These are phyloP conservation scores for Entomophthora muscae DNA, from an alignment of 371 early-diverging fungal genomes.

Conservation along the genomic window DNA sequence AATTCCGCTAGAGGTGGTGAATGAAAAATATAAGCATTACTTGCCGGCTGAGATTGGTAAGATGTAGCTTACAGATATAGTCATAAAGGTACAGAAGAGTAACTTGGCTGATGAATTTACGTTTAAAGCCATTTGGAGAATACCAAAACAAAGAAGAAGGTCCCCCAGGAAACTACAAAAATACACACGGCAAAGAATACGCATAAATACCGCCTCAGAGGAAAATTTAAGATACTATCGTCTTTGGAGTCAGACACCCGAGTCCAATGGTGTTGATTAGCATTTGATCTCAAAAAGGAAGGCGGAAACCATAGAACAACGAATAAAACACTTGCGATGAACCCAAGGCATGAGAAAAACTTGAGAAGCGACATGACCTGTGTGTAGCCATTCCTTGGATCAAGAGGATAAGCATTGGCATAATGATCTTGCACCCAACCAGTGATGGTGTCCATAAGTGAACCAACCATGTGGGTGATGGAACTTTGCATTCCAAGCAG, in stretches of 20 bases:
- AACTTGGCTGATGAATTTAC: no score
- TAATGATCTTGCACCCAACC: slow-evolving; percentile 6
- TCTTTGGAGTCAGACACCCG: background rate
- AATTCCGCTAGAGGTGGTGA: no score
- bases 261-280: background rate
- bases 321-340: background rate
- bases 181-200: background rate
- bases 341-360: background rate
- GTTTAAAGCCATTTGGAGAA: no score
- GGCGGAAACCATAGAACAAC: background rate
- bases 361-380: background rate
- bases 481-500: slow-evolving; percentile 4
- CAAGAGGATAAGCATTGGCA: background rate
- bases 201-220: background rate
- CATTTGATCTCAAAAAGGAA: background rate
- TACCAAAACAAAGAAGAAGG: background rate
- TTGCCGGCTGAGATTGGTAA: no score
- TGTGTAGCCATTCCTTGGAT: background rate
- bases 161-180: background rate
- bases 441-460: background rate
- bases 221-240: background rate
- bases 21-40: no score
- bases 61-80: no score
- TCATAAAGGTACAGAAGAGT: no score
- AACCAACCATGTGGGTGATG: slow-evolving; percentile 3